These are phyloP conservation scores for Ambrosiella beaveri DNA, from an alignment of 2,329 filamentous ascomycete species.

Conservation along the genomic window DNA sequence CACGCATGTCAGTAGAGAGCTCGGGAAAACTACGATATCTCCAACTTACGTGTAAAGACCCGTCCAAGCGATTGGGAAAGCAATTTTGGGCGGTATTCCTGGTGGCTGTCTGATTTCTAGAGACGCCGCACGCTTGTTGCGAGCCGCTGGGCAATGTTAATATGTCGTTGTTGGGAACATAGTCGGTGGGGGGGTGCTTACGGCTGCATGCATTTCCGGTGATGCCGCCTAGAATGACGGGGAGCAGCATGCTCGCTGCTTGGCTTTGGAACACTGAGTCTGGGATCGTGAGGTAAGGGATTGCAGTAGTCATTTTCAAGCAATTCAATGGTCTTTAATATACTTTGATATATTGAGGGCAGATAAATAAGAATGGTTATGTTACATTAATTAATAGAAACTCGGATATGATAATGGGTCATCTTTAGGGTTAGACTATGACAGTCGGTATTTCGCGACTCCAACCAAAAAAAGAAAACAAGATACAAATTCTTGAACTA, in stretches of 20 bases:
- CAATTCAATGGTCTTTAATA: neutral
- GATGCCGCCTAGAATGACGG: constrained; percentile 54
- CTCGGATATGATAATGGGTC: too few species aligned
- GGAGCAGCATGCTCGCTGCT: constrained; percentile 57
- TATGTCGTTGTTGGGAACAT: neutral
- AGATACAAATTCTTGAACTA: neutral
- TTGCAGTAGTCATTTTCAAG: constrained; percentile 53
- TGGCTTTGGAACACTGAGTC: constrained; percentile 52
- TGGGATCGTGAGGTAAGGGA: constrained; percentile 63
- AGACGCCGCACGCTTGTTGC: constrained; percentile 35
- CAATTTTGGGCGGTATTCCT: constrained; percentile 38
- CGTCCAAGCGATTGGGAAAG: constrained; percentile 51
- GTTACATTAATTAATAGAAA: neutral
- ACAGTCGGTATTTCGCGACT: too few species aligned
- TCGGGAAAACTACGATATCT: neutral
- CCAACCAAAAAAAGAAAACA: neutral
- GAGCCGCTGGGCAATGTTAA: constrained; percentile 31
- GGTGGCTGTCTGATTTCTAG: constrained; percentile 46
- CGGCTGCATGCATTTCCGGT: constrained; percentile 52
- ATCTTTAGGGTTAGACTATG: too few species aligned
- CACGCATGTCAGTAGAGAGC: neutral
- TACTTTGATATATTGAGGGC: neutral
- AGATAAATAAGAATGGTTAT: neutral
- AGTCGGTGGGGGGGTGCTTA: constrained; percentile 24
- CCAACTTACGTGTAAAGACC: constrained; percentile 37